Percentiles rank a stretch among this genome's conserved stretches.
phyloP scores from a whole-genome alignment of 176 grass and related monocot genomes.

The Themeda triandra region DNA sequence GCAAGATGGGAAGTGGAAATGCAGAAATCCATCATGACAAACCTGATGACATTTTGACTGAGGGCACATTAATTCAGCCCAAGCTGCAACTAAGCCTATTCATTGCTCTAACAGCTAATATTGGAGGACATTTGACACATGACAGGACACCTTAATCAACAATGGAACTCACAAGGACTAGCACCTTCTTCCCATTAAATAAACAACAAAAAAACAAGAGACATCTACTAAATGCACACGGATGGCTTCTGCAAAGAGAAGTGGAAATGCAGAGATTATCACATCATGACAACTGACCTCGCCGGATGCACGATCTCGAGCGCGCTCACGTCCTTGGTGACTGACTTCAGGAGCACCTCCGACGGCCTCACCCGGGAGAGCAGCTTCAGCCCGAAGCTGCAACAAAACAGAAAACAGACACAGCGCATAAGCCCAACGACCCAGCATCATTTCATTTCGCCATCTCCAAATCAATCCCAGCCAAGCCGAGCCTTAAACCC shows the following conservation, averaged over 20 bases:
- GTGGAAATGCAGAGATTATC: background rate
- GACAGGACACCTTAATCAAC: background rate
- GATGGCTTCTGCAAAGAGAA: background rate
- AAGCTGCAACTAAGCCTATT: too few relatives aligned
- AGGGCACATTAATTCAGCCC: too few relatives aligned
- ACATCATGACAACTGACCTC: slow-evolving; percentile 35
- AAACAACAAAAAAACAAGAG: background rate
- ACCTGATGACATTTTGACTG: too few relatives aligned
- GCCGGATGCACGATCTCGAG: slow-evolving; percentile 76
- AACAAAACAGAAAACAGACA: background rate
- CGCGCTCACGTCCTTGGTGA: slow-evolving; percentile 69
- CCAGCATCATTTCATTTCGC: slow-evolving; percentile 21
- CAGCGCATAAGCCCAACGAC: background rate
- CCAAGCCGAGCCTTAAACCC: background rate
- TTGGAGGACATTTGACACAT: too few relatives aligned
- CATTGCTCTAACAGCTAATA: too few relatives aligned
- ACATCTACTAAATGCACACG: background rate
- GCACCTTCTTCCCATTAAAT: slow-evolving; percentile 8
- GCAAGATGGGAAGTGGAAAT: background rate
- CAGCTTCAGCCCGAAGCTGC: slow-evolving; percentile 79
- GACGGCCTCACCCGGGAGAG: slow-evolving; percentile 79
- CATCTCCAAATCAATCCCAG: background rate
- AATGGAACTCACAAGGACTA: background rate
- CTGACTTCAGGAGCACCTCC: slow-evolving; percentile 83
- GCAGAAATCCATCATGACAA: background rate